These are phyloP conservation scores for Monosporozyma yasuniensis DNA, from an alignment of 805 yeast genomes.

Conservation along the genomic window DNA sequence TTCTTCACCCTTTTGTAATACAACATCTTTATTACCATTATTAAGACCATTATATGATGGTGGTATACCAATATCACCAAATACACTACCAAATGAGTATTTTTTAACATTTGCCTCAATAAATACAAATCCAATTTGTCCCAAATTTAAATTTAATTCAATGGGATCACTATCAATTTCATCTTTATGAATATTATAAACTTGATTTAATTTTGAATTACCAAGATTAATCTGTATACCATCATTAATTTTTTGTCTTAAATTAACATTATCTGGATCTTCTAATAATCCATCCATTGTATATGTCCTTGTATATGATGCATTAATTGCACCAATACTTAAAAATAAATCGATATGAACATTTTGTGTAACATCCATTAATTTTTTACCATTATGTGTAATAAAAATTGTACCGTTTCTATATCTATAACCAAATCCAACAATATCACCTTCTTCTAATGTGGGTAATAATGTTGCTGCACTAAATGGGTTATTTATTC, in stretches of 20 bases:
- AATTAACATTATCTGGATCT: slow-evolving; percentile 27
- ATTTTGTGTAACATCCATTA: slow-evolving; percentile 73
- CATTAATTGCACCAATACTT: slow-evolving; percentile 33
- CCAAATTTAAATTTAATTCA: slow-evolving; percentile 55
- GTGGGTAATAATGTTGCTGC: slow-evolving; percentile 34
- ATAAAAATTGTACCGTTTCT: slow-evolving; percentile 79
- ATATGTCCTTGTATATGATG: slow-evolving; percentile 31
- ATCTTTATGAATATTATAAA: slow-evolving; percentile 16
- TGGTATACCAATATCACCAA: slow-evolving; percentile 38
- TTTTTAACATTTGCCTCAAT: slow-evolving; percentile 79
- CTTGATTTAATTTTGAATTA: slow-evolving; percentile 18
- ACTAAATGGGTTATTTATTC: slow-evolving; percentile 54
- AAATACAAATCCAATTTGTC: slow-evolving; percentile 71
- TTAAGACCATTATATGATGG: slow-evolving; percentile 37
- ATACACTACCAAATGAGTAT: slow-evolving; percentile 58
- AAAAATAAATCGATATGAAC: slow-evolving; percentile 39
- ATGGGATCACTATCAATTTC: slow-evolving; percentile 23
- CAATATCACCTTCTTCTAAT: slow-evolving; percentile 75
- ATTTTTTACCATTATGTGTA: slow-evolving; percentile 87
- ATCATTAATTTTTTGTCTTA: slow-evolving; percentile 21
- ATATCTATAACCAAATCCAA: slow-evolving; percentile 84
- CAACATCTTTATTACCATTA: slow-evolving; percentile 37
- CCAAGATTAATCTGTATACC: slow-evolving; percentile 18
- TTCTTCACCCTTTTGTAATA: slow-evolving; percentile 63
- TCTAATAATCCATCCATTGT: slow-evolving; percentile 29